These are phyloP conservation scores for Ampelocalamus luodianensis DNA, from an alignment of 176 grass and related monocot genomes.

Conservation along the genomic window DNA sequence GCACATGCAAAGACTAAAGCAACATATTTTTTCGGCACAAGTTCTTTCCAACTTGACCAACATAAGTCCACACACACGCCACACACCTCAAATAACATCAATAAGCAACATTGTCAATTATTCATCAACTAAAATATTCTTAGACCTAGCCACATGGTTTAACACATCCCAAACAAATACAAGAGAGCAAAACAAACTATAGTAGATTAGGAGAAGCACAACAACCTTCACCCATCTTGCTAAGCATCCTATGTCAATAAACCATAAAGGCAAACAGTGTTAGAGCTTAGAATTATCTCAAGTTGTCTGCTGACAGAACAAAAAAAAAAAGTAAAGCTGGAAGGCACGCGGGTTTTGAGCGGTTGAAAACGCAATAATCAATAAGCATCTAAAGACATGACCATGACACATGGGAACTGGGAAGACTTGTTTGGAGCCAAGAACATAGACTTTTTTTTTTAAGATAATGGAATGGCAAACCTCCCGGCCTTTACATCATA, in stretches of 20 bases:
- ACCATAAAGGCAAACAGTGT: slow-evolving; percentile 31
- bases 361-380: not conserved
- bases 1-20: no score
- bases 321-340: slow-evolving; percentile 19
- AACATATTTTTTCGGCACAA: no score
- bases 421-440: slow-evolving; percentile 8
- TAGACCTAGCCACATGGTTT: no score
- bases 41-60: no score
- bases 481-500: no score
- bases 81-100: no score
- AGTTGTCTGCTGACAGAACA: slow-evolving; percentile 4
- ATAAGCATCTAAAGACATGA: slow-evolving; percentile 13
- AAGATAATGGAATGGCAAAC: no score
- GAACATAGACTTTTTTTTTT: not conserved
- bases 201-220: slow-evolving; percentile 21
- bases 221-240: slow-evolving; percentile 99
- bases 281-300: slow-evolving; percentile 28
- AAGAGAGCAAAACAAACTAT: not conserved
- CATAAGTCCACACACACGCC: no score
- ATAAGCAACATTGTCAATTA: no score
- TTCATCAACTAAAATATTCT: no score
- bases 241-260: slow-evolving; percentile 90
- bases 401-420: not conserved
- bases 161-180: slow-evolving; percentile 6
- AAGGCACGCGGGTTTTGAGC: not conserved